Evolutionary conservation across 2,329 filamentous ascomycete species (phyloP), one percentile per base, ranked within the genome.

Genomic region (Conoideocrella luteorostrata): DNA sequence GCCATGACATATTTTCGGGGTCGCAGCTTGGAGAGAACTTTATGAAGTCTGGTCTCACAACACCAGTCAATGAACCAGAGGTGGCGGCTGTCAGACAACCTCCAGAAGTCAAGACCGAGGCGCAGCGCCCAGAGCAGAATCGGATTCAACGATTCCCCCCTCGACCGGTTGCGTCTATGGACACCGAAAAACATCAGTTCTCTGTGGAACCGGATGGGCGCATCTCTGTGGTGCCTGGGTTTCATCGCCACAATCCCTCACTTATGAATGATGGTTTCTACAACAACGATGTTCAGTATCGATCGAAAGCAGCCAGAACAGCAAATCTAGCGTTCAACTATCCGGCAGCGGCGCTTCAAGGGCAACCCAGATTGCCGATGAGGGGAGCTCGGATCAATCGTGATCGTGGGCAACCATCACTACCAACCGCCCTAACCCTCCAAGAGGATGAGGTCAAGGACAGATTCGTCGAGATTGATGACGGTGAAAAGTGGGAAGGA

Each of bases 11-110:
- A n/a, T 67, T 67, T 32, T 59, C 55, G 22, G 64, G 64, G 5
- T 67, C 64, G 4, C 62, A 67, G 45, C 57, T 67, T 5, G 63
- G 61, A 11, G 64, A 67, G 9, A 58, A 57, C 36, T 67, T 67
- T 32, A 64, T 67, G 62, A 57, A 61, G 17, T 67, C 64, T 22
- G 60, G 63, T 6, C 49, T 64, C 4, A 64, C 64, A 10, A 65
- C 64, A 12, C 64, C 64, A 12, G 56, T 54, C 13, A 63, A 61
- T 23, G 62, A 64, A 11, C 42, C 48, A n/a, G 49, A 38, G 44
- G 35, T 39, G 32, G 22, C 45, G 32, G 46, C 43, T 11, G 46
- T 47, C 22, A 44, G 43, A 24, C 41, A 32, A 28, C 40, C 42
- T 30, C 43, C 44, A 21, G 48, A 39, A 10, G 43, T 41, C 17